These are phyloP conservation scores for Wickerhamiella vanderwaltii DNA, from an alignment of 805 yeast species.

Conservation along the genomic window DNA sequence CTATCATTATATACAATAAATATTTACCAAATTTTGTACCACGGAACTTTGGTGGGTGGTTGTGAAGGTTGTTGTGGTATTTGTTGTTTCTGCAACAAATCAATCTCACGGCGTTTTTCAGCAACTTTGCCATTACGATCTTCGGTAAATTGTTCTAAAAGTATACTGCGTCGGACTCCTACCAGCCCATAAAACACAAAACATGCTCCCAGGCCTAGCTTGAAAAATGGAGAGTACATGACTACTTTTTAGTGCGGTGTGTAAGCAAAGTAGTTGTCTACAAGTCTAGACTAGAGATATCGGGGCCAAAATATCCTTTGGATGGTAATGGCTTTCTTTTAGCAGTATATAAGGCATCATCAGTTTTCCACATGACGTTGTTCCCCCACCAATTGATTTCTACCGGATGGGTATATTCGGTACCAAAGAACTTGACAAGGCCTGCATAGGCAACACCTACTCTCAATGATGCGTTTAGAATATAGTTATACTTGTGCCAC, in stretches of 20 bases:
- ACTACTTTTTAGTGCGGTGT: no score
- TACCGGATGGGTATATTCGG: conserved; percentile 32
- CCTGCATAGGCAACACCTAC: conserved; percentile 57
- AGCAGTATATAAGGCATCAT: conserved; percentile 17
- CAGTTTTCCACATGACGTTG: conserved; percentile 20
- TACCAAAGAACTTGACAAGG: conserved; percentile 43
- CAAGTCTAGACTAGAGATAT: not conserved
- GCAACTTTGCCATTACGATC: conserved; percentile 12
- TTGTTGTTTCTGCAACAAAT: conserved; percentile 10
- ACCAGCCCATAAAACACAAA: conserved; percentile 22
- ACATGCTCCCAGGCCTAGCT: conserved; percentile 17
- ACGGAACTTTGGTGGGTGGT: not conserved
- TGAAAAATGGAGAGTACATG: conserved; percentile 11
- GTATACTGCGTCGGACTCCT: conserved; percentile 15
- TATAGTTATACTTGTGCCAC: conserved; percentile 43
- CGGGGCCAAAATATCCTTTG: conserved; percentile 27
- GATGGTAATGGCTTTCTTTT: conserved; percentile 18
- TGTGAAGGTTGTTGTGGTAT: not conserved
- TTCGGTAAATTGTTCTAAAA: conserved; percentile 10
- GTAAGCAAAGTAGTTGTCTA: no score
- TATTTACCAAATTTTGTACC: conserved; percentile 6
- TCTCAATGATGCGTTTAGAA: conserved; percentile 43
- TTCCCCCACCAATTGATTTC: conserved; percentile 58
- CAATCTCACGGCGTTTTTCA: conserved; percentile 11
- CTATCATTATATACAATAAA: no score